Base-by-base conservation (phyloP, 768 basidiomycete genomes). In the Tylopilus felleus region DNA sequence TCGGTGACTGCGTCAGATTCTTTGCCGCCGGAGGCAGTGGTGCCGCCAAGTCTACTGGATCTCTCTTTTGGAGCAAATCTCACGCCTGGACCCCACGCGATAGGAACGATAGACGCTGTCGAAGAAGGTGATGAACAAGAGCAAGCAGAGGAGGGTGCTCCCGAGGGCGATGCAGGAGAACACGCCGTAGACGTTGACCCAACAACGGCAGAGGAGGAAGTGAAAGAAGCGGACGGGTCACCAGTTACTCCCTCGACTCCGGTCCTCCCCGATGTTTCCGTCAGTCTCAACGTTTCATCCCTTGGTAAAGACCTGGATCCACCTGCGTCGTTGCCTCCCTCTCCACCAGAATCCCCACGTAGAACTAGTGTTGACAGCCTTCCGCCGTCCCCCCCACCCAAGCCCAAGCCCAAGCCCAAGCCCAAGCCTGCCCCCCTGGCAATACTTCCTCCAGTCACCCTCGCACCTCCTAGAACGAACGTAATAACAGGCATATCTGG, bases 401-500 rank as follows among this genome's bases (percentile, higher is more conserved):
- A n/a, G n/a, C n/a, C n/a, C n/a, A n/a, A n/a, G 8, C 62, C 62
- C 1, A 67, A 66, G 27, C 53, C 62, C 25, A 64, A 60, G 48
- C 55, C 46, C 14, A 64, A 55, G 25, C 62, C 54, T 9, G 17
- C 57, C 10, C 59, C 62, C 19, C 51, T 64, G 22, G 7, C 12
- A 23, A 35, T 47, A 2, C 57, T 53, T 52, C 31, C 51, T 17
- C 21, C 55, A 16, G 25, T 40, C 13, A 38, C 59, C 28, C 58
- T 62, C 3, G 47, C 47, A 17, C 62, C 57, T 40, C 62, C 65
- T 3, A 65, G 52, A 48, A 52, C 21, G 46, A 62, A 51, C 35
- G 31, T 64, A 12, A 60, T 66, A 41, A 47, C 62, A 10, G 62
- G 65, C 12, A 42, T 60, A 40, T 69, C 59, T 21, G 60, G 59